phyloP scores from a whole-genome alignment of 352 stramenopile species.

The Pythium rhizo-oryzae region DNA sequence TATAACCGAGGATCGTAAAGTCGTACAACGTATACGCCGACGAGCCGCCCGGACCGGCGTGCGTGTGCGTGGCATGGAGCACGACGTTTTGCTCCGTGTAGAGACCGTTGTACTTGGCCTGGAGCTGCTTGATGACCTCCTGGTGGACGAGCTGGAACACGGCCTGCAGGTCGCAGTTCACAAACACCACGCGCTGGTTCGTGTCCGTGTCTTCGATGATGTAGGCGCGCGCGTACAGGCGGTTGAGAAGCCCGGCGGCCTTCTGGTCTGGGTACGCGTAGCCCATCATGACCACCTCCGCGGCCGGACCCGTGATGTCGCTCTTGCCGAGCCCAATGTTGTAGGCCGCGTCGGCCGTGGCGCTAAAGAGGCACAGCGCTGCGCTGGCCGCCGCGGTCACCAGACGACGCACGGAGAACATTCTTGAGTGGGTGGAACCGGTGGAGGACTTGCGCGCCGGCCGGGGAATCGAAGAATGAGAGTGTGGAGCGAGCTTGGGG shows the following conservation, averaged over 20 bases:
- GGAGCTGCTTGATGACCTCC: conserved; percentile 47
- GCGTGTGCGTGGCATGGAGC: conserved; percentile 86
- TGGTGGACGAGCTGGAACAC: conserved; percentile 62
- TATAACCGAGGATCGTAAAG: no score
- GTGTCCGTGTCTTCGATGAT: conserved; percentile 52
- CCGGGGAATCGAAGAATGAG: no score
- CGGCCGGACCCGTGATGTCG: conserved; percentile 64
- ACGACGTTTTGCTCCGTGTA: conserved; percentile 70
- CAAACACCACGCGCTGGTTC: conserved; percentile 40
- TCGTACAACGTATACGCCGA: no score
- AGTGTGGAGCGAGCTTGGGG: no score
- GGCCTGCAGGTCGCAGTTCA: conserved; percentile 50
- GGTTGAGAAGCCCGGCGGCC: conserved; percentile 57
- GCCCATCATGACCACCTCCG: conserved; percentile 68
- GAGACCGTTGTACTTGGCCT: conserved; percentile 39
- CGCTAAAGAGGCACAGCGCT: conserved; percentile 12
- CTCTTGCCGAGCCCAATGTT: conserved; percentile 58
- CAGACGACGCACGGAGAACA: conserved; percentile 20
- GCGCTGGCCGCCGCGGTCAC: conserved; percentile 4
- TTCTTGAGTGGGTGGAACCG: background rate
- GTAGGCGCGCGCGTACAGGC: conserved; percentile 67
- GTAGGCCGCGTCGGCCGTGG: conserved; percentile 28
- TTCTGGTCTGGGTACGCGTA: conserved; percentile 55
- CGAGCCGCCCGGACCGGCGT: conserved; percentile 72
- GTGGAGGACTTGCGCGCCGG: background rate